Evolutionary conservation across 2,329 filamentous ascomycete species (phyloP), one percentile per base, ranked within the genome.

Genomic region (Xylariaceae sp.): DNA sequence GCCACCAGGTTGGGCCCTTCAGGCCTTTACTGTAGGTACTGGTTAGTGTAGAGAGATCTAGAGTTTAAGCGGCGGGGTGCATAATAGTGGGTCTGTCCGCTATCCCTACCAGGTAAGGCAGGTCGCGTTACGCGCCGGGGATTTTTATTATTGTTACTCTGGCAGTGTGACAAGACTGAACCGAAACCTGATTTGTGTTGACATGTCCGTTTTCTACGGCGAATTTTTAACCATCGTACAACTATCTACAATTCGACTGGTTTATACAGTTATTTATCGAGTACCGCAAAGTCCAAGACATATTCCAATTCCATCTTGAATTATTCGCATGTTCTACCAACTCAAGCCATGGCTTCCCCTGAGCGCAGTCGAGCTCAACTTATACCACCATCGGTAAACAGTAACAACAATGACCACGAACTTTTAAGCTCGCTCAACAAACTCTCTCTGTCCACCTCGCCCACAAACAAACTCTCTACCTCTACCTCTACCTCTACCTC

Each of bases 361-460:
- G 64, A 61, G 61, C 60, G 40, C 19, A 48, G 39, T 58, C 52
- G 31, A 59, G 61, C 62, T 64, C 67, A 63, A 45, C 59, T 51
- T 33, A 39, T 37, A 31, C 31, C 14, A 14, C 26, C 51, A 23
- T 46, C 57, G 34, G 51, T 53, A 57, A 58, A 56, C 53, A 52
- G 31, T 43, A 46, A 53, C 37, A 24, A 56, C 40, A 34, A 64
- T 19, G 63, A 70, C 33, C 59, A 53, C 33, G 65, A 70, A 4
- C 63, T 72, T 31, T 41, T 69, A 24, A 62, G 60, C 1, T 72
- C 69, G 2, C 60, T 72, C 34, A 68, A 69, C 43, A 65, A 67
- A 14, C 65, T 72, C 16, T 77, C 78, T 16, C 69, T 82, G 44
- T 72, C 74, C 21, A 71, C 66, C 2, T 71, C 74, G 14, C 60